phyloP scores from a whole-genome alignment of 164 flowering plant species.

The Aristolochia fimbriata region DNA sequence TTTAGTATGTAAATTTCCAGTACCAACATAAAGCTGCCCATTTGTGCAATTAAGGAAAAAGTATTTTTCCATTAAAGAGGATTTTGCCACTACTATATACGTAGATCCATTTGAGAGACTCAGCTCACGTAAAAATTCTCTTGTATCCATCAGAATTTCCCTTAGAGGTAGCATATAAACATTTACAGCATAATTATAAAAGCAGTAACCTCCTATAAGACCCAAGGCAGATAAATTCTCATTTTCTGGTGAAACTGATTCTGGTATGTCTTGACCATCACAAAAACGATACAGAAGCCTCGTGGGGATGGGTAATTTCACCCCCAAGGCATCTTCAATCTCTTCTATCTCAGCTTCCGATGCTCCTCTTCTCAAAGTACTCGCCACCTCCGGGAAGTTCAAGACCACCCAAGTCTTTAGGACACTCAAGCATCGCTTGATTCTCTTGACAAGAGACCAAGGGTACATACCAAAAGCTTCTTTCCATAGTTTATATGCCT shows the following conservation, averaged over 20 bases:
- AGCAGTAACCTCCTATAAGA: conserved; percentile 77
- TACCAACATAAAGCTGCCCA: conserved; percentile 80
- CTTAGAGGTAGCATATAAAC: conserved; percentile 56
- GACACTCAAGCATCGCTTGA: conserved; percentile 45
- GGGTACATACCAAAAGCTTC: conserved; percentile 61
- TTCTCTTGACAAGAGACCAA: conserved; percentile 52
- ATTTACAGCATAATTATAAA: conserved; percentile 56
- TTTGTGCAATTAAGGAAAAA: conserved; percentile 65
- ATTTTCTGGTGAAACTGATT: conserved; percentile 1
- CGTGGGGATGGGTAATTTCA: conserved; percentile 74
- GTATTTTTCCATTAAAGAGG: conserved; percentile 33
- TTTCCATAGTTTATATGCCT: conserved; percentile 61
- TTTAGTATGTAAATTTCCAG: conserved; percentile 35
- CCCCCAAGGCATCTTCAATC: conserved; percentile 43
- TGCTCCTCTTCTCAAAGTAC: conserved; percentile 58
- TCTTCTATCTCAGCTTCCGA: conserved; percentile 56
- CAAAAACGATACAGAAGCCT: conserved; percentile 72
- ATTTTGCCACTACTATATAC: conserved; percentile 56
- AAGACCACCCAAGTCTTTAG: conserved; percentile 37
- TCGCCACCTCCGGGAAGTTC: conserved; percentile 41
- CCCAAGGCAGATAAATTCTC: conserved; percentile 30
- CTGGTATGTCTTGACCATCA: conserved; percentile 56
- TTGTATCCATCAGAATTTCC: conserved; percentile 35
- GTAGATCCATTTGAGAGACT: conserved; percentile 29
- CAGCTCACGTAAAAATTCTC: conserved; percentile 20